A percentile compares a stretch with the other conserved stretches of the same genome.
phyloP scores from a whole-genome alignment of 1,139 yeast species.

The Blastobotrys buckinghamii region DNA sequence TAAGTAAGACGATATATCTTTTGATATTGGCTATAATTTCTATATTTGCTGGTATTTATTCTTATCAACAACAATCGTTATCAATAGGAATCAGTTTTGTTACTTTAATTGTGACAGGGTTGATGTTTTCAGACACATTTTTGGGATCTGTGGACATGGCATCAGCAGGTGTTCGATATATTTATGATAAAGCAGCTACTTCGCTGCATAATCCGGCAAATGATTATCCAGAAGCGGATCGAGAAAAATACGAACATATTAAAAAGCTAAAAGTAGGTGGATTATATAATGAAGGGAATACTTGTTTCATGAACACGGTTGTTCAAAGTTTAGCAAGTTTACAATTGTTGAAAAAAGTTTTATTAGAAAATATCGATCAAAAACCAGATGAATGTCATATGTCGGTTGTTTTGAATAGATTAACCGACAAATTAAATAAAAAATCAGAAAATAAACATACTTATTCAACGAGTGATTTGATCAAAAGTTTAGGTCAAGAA shows the following conservation, averaged over 20 bases:
- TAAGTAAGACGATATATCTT: neutral
- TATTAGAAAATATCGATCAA: conserved; percentile 24
- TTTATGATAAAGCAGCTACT: conserved; percentile 27
- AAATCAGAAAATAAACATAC: conserved; percentile 34
- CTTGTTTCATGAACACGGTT: conserved; percentile 91
- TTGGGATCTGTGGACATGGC: conserved; percentile 35
- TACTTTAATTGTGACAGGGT: conserved; percentile 1
- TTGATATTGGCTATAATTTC: neutral
- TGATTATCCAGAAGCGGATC: conserved; percentile 19
- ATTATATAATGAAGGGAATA: conserved; percentile 80
- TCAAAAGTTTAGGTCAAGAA: conserved; percentile 71
- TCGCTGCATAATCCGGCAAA: conserved; percentile 11
- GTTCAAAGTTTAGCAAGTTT: conserved; percentile 80
- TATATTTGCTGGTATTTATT: neutral
- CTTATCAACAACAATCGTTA: neutral
- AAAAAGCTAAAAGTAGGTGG: conserved; percentile 55
- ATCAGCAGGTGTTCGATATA: conserved; percentile 28
- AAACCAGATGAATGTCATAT: conserved; percentile 1
- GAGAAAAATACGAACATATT: conserved; percentile 24
- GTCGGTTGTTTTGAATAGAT: conserved; percentile 16
- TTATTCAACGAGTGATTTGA: conserved; percentile 58
- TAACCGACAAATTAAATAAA: conserved; percentile 32
- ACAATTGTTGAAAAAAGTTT: conserved; percentile 50
- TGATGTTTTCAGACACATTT: conserved; percentile 32
- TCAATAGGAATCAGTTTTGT: neutral